Evolutionary conservation across 176 grass and related monocot species (phyloP).

Genomic region (Guadua angustifolia): DNA sequence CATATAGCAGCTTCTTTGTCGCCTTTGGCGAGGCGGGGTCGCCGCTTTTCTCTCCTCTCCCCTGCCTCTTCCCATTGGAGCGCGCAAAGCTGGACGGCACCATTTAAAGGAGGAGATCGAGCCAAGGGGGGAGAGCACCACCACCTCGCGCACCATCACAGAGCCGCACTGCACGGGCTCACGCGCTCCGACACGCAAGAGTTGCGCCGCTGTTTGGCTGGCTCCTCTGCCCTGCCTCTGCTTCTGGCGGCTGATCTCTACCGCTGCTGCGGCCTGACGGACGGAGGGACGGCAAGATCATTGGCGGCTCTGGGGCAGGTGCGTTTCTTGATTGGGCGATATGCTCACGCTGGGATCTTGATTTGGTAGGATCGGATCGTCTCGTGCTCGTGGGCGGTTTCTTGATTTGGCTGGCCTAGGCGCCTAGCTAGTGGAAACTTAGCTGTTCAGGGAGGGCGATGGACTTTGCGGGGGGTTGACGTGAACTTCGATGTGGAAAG

Average conservation of each 20-base stretch:
- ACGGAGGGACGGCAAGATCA: not conserved
- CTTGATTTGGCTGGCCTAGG: slow-evolving; percentile 29
- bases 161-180: slow-evolving; percentile 20
- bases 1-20: slow-evolving; percentile 46
- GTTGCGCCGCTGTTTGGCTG: slow-evolving; percentile 34
- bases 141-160: slow-evolving; percentile 45
- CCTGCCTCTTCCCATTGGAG: slow-evolving; percentile 67
- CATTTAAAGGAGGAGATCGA: slow-evolving; percentile 62
- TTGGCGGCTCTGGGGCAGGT: slow-evolving; percentile 33
- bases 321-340: slow-evolving; percentile 39
- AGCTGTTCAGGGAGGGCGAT: not conserved
- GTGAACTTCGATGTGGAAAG: slow-evolving; percentile 46
- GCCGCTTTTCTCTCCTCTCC: slow-evolving; percentile 58
- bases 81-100: slow-evolving; percentile 64
- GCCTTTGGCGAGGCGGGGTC: slow-evolving; percentile 56
- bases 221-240: slow-evolving; percentile 32
- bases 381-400: not conserved
- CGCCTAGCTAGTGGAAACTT: slow-evolving; percentile 8
- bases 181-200: slow-evolving; percentile 6
- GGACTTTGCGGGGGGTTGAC: not conserved
- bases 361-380: slow-evolving; percentile 32
- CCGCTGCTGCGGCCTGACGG: not conserved
- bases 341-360: slow-evolving; percentile 28
- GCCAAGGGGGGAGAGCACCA: slow-evolving; percentile 37
- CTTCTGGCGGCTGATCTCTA: not conserved